A percentile compares a stretch with the other conserved stretches of the same genome.
phyloP scores from a whole-genome alignment of 345 rosid species.

The Eucalyptus shirleyi region DNA sequence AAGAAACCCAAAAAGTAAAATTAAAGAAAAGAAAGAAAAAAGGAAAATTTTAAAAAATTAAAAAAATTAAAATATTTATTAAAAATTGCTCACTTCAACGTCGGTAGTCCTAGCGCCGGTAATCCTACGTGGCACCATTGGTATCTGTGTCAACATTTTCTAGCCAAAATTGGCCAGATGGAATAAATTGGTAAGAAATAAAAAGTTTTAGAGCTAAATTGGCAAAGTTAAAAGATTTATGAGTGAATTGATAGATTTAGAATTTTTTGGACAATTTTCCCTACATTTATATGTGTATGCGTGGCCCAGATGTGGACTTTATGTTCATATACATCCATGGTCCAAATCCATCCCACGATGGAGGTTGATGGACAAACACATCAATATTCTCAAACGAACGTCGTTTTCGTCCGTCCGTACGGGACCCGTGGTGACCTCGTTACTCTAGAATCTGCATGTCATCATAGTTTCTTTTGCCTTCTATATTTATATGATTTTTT shows the following conservation, averaged over 20 bases:
- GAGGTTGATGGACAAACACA: background rate
- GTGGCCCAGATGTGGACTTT: background rate
- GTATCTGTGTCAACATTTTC: rapidly evolving
- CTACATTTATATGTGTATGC: background rate
- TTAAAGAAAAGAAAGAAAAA: no score
- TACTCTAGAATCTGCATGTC: background rate
- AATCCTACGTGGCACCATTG: rapidly evolving
- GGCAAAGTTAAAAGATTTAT: no score
- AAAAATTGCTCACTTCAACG: rapidly evolving
- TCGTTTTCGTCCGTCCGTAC: background rate
- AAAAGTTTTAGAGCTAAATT: no score
- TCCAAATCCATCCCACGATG: background rate
- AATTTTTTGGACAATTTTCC: no score
- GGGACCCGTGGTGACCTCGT: background rate
- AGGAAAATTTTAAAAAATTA: rapidly evolving
- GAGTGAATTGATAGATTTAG: no score
- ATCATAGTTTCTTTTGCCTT: background rate
- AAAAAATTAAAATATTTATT: no score
- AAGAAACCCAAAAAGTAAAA: no score
- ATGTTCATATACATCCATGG: background rate
- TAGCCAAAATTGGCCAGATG: rapidly evolving
- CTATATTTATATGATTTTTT: no score
- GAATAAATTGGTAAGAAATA: no score
- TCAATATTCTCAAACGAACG: background rate
- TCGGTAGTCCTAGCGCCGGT: rapidly evolving